Conservation (phyloP, 345 rosid genomes). For the Lagerstroemia speciosa region DNA sequence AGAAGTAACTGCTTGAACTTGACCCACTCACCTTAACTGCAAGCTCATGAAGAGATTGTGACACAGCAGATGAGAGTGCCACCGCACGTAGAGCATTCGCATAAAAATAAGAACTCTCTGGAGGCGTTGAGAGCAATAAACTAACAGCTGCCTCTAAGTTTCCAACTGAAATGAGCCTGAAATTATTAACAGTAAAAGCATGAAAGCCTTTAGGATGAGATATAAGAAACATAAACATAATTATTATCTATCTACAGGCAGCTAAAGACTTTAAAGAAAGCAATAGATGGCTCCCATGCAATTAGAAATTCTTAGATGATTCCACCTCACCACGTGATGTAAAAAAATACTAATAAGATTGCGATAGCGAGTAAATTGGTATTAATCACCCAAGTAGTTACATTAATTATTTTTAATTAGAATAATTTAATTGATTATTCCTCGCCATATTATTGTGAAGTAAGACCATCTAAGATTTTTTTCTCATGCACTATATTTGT, state of each 20-base stretch:
- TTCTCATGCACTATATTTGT: neutral
- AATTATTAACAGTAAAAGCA: neutral
- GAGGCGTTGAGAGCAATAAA: slow-evolving; percentile 81
- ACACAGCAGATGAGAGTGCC: slow-evolving; percentile 95
- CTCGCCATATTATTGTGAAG: no score
- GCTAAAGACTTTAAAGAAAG: neutral
- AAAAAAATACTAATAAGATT: no score
- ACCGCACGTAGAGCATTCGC: slow-evolving; percentile 93
- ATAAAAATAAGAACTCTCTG: slow-evolving; percentile 87
- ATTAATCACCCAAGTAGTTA: no score
- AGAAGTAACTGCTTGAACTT: neutral
- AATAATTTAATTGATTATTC: no score
- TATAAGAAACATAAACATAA: neutral
- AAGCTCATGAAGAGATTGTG: slow-evolving; percentile 89
- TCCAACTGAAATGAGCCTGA: slow-evolving; percentile 86
- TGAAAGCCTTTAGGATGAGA: neutral
- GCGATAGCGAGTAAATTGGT: no score
- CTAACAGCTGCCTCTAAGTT: slow-evolving; percentile 96
- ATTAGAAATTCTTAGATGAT: no score
- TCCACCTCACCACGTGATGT: no score
- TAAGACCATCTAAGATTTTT: no score
- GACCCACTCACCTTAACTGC: slow-evolving; percentile 67
- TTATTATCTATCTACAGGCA: neutral
- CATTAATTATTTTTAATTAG: no score
- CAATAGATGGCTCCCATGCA: neutral